A percentile compares a stretch with the other conserved stretches of the same genome.
Evolutionary conservation across 2,329 filamentous ascomycete species (phyloP).

Genomic region (Canariomyces notabilis): DNA sequence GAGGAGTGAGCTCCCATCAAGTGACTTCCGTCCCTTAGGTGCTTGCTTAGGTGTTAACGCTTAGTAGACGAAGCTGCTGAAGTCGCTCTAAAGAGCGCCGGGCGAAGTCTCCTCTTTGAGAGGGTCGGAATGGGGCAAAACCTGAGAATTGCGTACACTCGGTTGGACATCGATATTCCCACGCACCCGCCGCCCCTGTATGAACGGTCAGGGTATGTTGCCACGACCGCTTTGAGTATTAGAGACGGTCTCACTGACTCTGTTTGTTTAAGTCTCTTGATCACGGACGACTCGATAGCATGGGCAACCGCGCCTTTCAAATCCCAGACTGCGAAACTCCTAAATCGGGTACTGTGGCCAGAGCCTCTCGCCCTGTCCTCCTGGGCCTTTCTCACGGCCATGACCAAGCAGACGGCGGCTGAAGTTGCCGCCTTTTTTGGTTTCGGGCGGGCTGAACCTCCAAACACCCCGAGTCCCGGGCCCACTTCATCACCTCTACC

Average conservation of each 20-base stretch:
- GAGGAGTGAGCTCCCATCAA: too few species aligned
- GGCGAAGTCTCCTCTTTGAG: too few species aligned
- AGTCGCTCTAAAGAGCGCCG: too few species aligned
- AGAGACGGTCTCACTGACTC: slow-evolving; percentile 22
- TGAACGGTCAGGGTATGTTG: slow-evolving; percentile 52
- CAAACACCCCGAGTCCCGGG: not conserved
- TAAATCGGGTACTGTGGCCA: slow-evolving; percentile 50
- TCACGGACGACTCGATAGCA: slow-evolving; percentile 45
- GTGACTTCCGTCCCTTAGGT: too few species aligned
- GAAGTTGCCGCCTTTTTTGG: slow-evolving; percentile 44
- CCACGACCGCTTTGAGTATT: not conserved
- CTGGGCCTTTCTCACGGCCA: slow-evolving; percentile 47
- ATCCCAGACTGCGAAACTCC: slow-evolving; percentile 38
- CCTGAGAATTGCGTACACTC: slow-evolving; percentile 32
- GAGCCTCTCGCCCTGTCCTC: slow-evolving; percentile 45
- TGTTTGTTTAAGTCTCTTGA: slow-evolving; percentile 40
- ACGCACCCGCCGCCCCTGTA: slow-evolving; percentile 54
- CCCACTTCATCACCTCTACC: slow-evolving; percentile 12
- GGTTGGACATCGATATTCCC: slow-evolving; percentile 56
- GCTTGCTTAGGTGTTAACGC: too few species aligned
- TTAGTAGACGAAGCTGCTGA: too few species aligned
- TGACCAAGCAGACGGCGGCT: slow-evolving; percentile 41
- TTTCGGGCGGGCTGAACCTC: slow-evolving; percentile 28
- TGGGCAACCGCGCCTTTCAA: slow-evolving; percentile 47
- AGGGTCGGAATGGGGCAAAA: slow-evolving; percentile 44